Conservation (phyloP, 768 basidiomycete species). For the Pleurotus pulmonarius region DNA sequence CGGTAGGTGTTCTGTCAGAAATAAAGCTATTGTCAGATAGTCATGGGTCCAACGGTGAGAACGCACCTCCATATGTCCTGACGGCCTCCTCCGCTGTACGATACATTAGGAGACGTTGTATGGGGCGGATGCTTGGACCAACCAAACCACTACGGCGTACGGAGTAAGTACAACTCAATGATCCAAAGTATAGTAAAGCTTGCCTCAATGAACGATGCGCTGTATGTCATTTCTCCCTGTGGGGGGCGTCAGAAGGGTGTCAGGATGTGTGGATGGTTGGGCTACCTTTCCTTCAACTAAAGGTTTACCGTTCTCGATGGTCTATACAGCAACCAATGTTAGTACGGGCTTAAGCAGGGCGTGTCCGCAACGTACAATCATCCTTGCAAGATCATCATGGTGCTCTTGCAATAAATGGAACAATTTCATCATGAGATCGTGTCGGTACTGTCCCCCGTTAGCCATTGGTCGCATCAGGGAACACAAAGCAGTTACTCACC, state of each 20-base stretch:
- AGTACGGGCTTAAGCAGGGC: slow-evolving; percentile 6
- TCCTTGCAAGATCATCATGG: slow-evolving; percentile 79
- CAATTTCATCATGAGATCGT: slow-evolving; percentile 80
- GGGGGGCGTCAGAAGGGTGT: slow-evolving; percentile 1
- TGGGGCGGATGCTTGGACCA: slow-evolving; percentile 13
- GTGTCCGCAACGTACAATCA: slow-evolving; percentile 59
- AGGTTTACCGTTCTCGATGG: slow-evolving; percentile 94
- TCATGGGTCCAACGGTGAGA: neutral
- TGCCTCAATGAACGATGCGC: slow-evolving; percentile 81
- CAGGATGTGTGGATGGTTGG: neutral
- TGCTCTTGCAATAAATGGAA: slow-evolving; percentile 77
- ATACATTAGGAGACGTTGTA: slow-evolving; percentile 7
- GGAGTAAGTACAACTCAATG: slow-evolving; percentile 1
- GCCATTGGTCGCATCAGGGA: neutral
- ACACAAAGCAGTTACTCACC: slow-evolving; percentile 35
- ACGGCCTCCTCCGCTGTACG: slow-evolving; percentile 84
- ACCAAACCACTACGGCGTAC: slow-evolving; percentile 75
- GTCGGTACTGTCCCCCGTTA: slow-evolving; percentile 52
- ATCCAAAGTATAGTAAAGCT: slow-evolving; percentile 14
- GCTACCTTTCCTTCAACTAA: slow-evolving; percentile 75
- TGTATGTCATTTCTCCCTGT: slow-evolving; percentile 81
- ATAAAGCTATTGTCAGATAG: neutral
- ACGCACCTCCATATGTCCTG: slow-evolving; percentile 81
- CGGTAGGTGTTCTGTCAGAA: slow-evolving; percentile 71
- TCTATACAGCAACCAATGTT: slow-evolving; percentile 44